Conservation (phyloP, 495 filamentous ascomycete genomes). For the Hypoxylon lenormandii region DNA sequence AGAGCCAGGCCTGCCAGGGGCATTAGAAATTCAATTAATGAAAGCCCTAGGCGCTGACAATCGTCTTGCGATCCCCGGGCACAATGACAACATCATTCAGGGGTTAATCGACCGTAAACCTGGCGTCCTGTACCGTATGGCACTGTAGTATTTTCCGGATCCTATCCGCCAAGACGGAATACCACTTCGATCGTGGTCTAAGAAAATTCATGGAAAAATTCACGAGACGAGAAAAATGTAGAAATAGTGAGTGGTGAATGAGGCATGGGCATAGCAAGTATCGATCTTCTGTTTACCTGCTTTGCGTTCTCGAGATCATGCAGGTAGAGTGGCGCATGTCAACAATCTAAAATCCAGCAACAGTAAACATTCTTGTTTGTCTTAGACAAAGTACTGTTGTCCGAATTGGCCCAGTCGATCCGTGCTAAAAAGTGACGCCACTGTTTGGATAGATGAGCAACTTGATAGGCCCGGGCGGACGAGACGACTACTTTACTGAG, state of each 20-base stretch:
- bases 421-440: conserved; percentile 28
- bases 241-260: conserved; percentile 22
- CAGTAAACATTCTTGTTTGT: conserved; percentile 4
- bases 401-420: conserved; percentile 10
- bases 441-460: conserved; percentile 15
- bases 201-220: neutral
- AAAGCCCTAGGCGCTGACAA: conserved; percentile 27
- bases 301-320: conserved; percentile 25
- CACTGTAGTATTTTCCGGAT: conserved; percentile 5
- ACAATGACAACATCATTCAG: conserved; percentile 37
- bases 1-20: conserved; percentile 5
- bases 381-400: conserved; percentile 24
- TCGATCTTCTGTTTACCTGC: conserved; percentile 18
- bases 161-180: neutral
- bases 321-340: conserved; percentile 17
- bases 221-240: neutral
- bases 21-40: conserved; percentile 23
- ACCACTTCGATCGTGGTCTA: neutral
- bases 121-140: neutral
- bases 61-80: conserved; percentile 22
- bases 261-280: conserved; percentile 18
- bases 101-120: conserved; percentile 13
- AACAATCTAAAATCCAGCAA: conserved; percentile 14
- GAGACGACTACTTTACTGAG: conserved; percentile 27
- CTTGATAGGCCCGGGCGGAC: conserved; percentile 28